Percentiles rank a stretch among this genome's conserved stretches.
phyloP scores from a whole-genome alignment of 2,329 filamentous ascomycete species.

The Sporothrix brunneoviolacea region DNA sequence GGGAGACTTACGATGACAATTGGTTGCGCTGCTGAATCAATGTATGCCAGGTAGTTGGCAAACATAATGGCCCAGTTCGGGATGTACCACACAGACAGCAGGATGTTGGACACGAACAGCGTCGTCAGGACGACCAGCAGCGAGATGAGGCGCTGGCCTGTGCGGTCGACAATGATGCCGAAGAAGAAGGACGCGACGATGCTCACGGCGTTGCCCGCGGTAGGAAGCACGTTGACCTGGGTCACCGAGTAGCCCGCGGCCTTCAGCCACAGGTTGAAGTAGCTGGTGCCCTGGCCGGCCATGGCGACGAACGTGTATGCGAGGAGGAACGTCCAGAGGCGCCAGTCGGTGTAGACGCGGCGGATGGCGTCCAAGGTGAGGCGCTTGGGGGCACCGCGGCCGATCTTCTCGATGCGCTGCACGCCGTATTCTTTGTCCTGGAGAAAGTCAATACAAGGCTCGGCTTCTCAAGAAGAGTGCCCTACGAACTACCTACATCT shows the following conservation, averaged over 20 bases:
- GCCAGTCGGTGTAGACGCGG: constrained; percentile 72
- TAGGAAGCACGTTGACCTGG: constrained; percentile 44
- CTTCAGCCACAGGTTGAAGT: constrained; percentile 48
- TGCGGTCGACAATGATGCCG: constrained; percentile 17
- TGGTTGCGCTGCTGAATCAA: constrained; percentile 18
- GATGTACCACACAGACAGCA: constrained; percentile 21
- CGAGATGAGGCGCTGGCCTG: constrained; percentile 15
- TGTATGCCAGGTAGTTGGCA: constrained; percentile 21
- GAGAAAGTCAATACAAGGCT: too few relatives aligned
- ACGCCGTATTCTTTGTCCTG: constrained; percentile 20
- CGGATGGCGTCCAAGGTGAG: constrained; percentile 60
- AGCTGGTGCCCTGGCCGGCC: constrained; percentile 24
- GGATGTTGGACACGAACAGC: constrained; percentile 19
- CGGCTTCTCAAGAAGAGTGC: too few relatives aligned
- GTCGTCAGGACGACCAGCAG: constrained; percentile 16
- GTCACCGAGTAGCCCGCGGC: constrained; percentile 39
- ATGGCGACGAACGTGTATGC: constrained; percentile 14
- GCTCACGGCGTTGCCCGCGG: constrained; percentile 38
- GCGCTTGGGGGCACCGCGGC: constrained; percentile 11
- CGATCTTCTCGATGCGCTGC: constrained; percentile 20
- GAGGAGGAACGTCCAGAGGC: constrained; percentile 75
- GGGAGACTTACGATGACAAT: constrained; percentile 21
- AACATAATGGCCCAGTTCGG: constrained; percentile 18
- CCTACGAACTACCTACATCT: too few relatives aligned
- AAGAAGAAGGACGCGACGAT: constrained; percentile 39